Conservation (phyloP, 2,329 filamentous ascomycete species). For the Ophiostoma sp. region DNA sequence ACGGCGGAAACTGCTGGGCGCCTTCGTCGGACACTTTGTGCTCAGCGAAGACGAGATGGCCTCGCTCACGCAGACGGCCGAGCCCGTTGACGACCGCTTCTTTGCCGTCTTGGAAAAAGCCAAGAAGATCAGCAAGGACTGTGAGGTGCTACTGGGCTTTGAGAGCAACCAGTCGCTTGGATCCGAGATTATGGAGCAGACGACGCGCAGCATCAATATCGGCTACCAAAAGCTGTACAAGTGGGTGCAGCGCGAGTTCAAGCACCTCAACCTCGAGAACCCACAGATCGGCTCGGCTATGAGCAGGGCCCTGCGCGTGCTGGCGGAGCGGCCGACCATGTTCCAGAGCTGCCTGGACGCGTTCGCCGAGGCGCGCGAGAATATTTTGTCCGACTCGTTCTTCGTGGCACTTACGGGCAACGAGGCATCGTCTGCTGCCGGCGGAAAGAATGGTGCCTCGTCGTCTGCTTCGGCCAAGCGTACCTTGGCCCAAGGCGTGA, state of each 20-base stretch:
- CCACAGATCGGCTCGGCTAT: slow-evolving; percentile 86
- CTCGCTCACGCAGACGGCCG: slow-evolving; percentile 68
- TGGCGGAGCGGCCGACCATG: slow-evolving; percentile 81
- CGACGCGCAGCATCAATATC: slow-evolving; percentile 75
- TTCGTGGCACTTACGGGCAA: slow-evolving; percentile 74
- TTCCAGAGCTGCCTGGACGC: slow-evolving; percentile 93
- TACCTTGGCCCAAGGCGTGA: slow-evolving; percentile 50
- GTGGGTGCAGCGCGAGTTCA: slow-evolving; percentile 93
- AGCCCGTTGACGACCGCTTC: slow-evolving; percentile 80
- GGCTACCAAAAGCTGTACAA: slow-evolving; percentile 94
- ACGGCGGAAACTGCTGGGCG: slow-evolving; percentile 70
- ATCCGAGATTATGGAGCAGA: slow-evolving; percentile 85
- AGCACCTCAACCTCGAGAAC: slow-evolving; percentile 85
- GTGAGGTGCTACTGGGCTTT: slow-evolving; percentile 80
- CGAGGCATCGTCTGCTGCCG: slow-evolving; percentile 32
- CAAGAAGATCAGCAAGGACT: slow-evolving; percentile 83
- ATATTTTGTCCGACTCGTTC: slow-evolving; percentile 82
- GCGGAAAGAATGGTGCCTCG: not conserved
- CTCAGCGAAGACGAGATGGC: slow-evolving; percentile 75
- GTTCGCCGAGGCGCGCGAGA: slow-evolving; percentile 84
- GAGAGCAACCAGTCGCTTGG: slow-evolving; percentile 91
- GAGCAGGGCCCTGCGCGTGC: slow-evolving; percentile 72
- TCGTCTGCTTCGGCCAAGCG: slow-evolving; percentile 31
- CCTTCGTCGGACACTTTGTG: slow-evolving; percentile 78
- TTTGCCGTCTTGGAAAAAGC: slow-evolving; percentile 72